phyloP scores from a whole-genome alignment of 495 filamentous ascomycete genomes.

The Durotheca rogersii region DNA sequence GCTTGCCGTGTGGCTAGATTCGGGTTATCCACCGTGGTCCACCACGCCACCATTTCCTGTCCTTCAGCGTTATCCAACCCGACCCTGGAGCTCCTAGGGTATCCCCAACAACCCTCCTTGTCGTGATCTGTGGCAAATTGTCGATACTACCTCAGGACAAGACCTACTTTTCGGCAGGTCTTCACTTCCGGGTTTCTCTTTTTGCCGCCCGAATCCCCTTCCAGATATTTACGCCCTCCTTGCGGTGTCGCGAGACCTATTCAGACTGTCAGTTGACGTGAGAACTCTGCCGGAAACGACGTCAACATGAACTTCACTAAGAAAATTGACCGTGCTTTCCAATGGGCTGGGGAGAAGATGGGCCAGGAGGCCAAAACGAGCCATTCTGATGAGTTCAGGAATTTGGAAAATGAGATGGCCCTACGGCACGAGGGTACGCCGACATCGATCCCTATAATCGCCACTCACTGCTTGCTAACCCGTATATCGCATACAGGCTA shows the following conservation, averaged over 20 bases:
- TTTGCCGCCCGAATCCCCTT: not conserved
- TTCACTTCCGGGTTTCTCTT: not conserved
- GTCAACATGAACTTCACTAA: slow-evolving; percentile 85
- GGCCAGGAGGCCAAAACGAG: slow-evolving; percentile 87
- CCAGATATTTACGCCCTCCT: slow-evolving; percentile 1
- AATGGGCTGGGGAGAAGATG: slow-evolving; percentile 99
- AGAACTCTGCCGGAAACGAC: slow-evolving; percentile 1
- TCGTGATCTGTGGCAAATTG: too few relatives aligned
- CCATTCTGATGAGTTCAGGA: slow-evolving; percentile 90
- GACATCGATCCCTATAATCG: not conserved
- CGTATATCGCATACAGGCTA: slow-evolving; percentile 5
- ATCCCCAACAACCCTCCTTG: too few relatives aligned
- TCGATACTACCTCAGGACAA: not conserved
- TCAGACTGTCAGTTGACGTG: slow-evolving; percentile 3
- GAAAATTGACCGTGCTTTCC: slow-evolving; percentile 94
- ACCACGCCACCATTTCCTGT: slow-evolving; percentile 9
- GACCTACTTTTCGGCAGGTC: not conserved
- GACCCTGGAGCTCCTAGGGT: slow-evolving; percentile 1
- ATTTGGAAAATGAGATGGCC: slow-evolving; percentile 88
- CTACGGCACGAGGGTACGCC: slow-evolving; percentile 82
- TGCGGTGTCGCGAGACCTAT: not conserved
- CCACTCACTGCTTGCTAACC: slow-evolving; percentile 3
- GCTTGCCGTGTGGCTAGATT: slow-evolving; percentile 20
- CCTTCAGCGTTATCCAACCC: slow-evolving; percentile 9
- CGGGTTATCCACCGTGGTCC: slow-evolving; percentile 24